Percentiles rank a stretch among this genome's conserved stretches.
Evolutionary conservation across 1,284 basidiomycete species (phyloP).

Genomic region (Lentinus polychrous): DNA sequence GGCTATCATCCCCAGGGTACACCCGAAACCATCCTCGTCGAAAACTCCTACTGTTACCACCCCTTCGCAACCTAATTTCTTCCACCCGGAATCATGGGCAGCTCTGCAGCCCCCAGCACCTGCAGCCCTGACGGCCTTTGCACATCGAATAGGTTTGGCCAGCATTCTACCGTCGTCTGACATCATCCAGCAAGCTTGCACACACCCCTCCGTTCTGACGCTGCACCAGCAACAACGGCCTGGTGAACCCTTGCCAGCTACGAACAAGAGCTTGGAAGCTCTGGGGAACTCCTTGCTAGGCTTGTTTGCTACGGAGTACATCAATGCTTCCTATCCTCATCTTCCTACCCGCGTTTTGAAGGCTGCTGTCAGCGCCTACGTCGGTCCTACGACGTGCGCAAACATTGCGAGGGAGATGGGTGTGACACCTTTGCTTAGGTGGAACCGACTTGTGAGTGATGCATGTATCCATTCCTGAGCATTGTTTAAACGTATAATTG

Average conservation of each 20-base stretch:
- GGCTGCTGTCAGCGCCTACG: slow-evolving; percentile 85
- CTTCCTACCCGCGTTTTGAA: slow-evolving; percentile 88
- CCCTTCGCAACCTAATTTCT: slow-evolving; percentile 25
- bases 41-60: slow-evolving; percentile 8
- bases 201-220: slow-evolving; percentile 69
- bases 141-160: slow-evolving; percentile 65
- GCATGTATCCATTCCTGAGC: background rate
- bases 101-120: slow-evolving; percentile 64
- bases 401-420: slow-evolving; percentile 83
- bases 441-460: slow-evolving; percentile 61
- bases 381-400: slow-evolving; percentile 80
- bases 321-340: slow-evolving; percentile 83
- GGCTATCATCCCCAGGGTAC: slow-evolving; percentile 30
- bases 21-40: slow-evolving; percentile 13
- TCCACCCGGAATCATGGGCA: slow-evolving; percentile 66
- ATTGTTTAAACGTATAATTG: background rate
- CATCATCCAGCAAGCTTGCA: slow-evolving; percentile 66
- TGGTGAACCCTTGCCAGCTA: slow-evolving; percentile 42
- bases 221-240: slow-evolving; percentile 52
- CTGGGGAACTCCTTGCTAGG: slow-evolving; percentile 91
- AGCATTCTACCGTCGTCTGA: slow-evolving; percentile 43
- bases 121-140: slow-evolving; percentile 68
- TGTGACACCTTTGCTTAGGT: slow-evolving; percentile 57
- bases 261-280: slow-evolving; percentile 75
- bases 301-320: slow-evolving; percentile 83